Percentiles rank a stretch among this genome's conserved stretches.
These are phyloP conservation scores for Cladophialophora psammophila DNA, from an alignment of 2,329 filamentous ascomycete species.

Conservation along the genomic window DNA sequence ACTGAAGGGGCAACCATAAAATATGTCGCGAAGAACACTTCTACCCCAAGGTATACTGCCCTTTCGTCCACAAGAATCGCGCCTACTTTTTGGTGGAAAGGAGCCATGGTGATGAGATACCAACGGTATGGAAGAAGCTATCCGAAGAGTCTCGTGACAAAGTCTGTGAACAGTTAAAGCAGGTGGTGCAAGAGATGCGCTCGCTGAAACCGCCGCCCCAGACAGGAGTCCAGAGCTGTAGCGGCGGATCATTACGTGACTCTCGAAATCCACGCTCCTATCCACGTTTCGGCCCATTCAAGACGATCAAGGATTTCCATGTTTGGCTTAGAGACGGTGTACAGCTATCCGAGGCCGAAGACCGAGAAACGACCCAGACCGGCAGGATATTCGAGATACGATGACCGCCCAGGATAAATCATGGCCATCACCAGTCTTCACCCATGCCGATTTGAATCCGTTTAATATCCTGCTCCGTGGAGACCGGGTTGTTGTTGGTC, in stretches of 20 bases:
- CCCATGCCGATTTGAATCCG: constrained; percentile 39
- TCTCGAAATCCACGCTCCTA: constrained; percentile 38
- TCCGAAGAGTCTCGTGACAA: constrained; percentile 24
- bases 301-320: constrained; percentile 47
- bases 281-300: constrained; percentile 46
- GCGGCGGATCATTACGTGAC: constrained; percentile 42
- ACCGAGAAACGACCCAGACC: constrained; percentile 36
- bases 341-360: constrained; percentile 35
- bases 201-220: constrained; percentile 22
- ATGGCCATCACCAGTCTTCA: constrained; percentile 51
- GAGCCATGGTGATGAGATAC: constrained; percentile 44
- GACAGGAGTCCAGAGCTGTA: constrained; percentile 30
- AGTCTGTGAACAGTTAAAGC: constrained; percentile 31
- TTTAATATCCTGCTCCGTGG: constrained; percentile 46
- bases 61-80: constrained; percentile 50
- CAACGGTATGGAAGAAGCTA: constrained; percentile 33
- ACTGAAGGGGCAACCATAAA: constrained; percentile 52
- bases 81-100: constrained; percentile 59
- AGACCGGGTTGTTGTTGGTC: constrained; percentile 55
- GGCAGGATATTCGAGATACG: constrained; percentile 46
- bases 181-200: constrained; percentile 34
- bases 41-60: constrained; percentile 55
- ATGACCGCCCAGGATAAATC: constrained; percentile 47
- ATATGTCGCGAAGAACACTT: constrained; percentile 52
- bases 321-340: constrained; percentile 43